Percentiles rank a stretch among this genome's conserved stretches.
phyloP scores from a whole-genome alignment of 2,329 filamentous ascomycete species.

The Clarireedia sp. region DNA sequence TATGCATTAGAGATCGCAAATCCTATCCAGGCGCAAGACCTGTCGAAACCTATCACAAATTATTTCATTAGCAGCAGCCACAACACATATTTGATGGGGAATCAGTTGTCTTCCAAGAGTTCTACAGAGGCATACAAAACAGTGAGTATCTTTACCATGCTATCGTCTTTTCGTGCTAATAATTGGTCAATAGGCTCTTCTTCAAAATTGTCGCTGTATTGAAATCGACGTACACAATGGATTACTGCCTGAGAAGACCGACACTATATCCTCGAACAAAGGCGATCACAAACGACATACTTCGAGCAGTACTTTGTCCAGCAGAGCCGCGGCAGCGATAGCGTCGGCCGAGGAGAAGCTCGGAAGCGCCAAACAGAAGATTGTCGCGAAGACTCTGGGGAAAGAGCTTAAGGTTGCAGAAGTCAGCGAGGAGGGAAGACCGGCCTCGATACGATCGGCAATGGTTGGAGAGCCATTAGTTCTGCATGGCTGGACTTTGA shows the following conservation, averaged over 20 bases:
- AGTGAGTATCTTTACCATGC: constrained; percentile 39
- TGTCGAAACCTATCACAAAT: constrained; percentile 40
- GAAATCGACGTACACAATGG: constrained; percentile 96
- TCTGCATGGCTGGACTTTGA: constrained; percentile 80
- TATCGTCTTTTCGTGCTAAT: constrained; percentile 7
- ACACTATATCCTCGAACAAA: constrained; percentile 29
- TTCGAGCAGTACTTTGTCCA: constrained; percentile 28
- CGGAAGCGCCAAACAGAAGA: constrained; percentile 20
- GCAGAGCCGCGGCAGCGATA: constrained; percentile 21
- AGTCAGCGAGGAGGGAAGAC: constrained; percentile 18
- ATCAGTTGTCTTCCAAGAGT: constrained; percentile 69
- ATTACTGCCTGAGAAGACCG: constrained; percentile 31
- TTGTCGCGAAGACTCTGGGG: constrained; percentile 14
- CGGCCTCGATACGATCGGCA: constrained; percentile 22
- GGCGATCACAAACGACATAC: constrained; percentile 39
- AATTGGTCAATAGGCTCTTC: constrained; percentile 53
- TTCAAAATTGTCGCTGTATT: constrained; percentile 76
- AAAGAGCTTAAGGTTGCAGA: constrained; percentile 9
- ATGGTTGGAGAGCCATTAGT: constrained; percentile 62
- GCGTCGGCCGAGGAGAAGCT: constrained; percentile 18
- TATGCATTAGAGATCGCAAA: constrained; percentile 24
- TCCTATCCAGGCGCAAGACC: constrained; percentile 21
- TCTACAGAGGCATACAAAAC: constrained; percentile 72
- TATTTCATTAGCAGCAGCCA: constrained; percentile 95
- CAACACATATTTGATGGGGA: constrained; percentile 85